A percentile compares a stretch with the other conserved stretches of the same genome.
These are phyloP conservation scores for Cutaneotrichosporon cavernicola DNA, from an alignment of 1,284 basidiomycete genomes.

Conservation along the genomic window DNA sequence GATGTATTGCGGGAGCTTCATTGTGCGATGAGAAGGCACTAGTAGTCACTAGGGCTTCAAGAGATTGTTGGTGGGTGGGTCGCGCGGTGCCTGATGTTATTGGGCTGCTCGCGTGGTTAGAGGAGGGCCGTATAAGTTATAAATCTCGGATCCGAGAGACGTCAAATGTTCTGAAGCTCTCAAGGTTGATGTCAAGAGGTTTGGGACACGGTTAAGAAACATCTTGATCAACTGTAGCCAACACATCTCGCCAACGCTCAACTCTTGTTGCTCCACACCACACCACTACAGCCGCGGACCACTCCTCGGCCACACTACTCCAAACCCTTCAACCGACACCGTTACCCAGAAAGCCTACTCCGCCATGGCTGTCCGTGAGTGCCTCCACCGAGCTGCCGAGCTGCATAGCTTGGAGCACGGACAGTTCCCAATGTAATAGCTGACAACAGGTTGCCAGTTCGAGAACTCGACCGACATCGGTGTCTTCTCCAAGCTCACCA, in stretches of 20 bases:
- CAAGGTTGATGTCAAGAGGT: not conserved
- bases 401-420: not conserved
- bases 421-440: not conserved
- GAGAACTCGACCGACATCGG: constrained; percentile 97
- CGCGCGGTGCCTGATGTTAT: not conserved
- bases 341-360: constrained; percentile 2
- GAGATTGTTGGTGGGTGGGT: not conserved
- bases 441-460: constrained; percentile 73
- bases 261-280: not conserved
- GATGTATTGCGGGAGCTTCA: constrained; percentile 49
- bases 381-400: not conserved
- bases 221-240: not conserved
- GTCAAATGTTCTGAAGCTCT: not conserved
- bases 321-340: not conserved
- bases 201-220: not conserved
- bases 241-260: not conserved
- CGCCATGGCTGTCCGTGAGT: constrained; percentile 59
- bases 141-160: constrained; percentile 10
- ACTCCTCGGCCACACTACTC: not conserved
- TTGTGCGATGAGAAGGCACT: constrained; percentile 15
- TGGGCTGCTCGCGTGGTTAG: not conserved
- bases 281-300: not conserved
- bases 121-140: not conserved
- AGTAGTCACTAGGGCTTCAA: not conserved
- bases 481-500: constrained; percentile 91